Percentiles rank a stretch among this genome's conserved stretches.
These are phyloP conservation scores for Penicillium ochrochloron DNA, from an alignment of 495 filamentous ascomycete genomes.

Conservation along the genomic window DNA sequence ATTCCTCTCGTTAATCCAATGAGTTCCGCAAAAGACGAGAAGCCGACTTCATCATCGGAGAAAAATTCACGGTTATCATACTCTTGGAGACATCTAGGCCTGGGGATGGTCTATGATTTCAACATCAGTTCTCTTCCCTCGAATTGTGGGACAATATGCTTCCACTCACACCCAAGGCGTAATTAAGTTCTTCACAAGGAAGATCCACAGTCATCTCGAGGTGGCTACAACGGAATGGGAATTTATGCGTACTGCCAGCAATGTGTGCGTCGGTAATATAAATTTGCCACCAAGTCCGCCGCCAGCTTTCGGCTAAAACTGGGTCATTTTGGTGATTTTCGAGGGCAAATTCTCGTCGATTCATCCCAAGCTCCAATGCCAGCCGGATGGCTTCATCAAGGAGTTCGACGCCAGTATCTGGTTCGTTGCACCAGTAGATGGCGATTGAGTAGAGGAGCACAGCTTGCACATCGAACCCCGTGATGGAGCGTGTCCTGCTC, in stretches of 20 bases:
- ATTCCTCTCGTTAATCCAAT: conserved; percentile 1
- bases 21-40: neutral
- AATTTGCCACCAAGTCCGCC: conserved; percentile 39
- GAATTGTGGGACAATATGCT: neutral
- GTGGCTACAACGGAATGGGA: neutral
- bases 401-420: conserved; percentile 18
- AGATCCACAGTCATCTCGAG: neutral
- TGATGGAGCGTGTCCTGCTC: neutral
- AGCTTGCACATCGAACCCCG: conserved; percentile 31
- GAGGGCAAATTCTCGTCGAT: neutral
- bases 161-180: neutral
- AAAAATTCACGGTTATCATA: conserved; percentile 1
- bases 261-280: conserved; percentile 36
- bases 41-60: neutral
- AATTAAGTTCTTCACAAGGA: neutral
- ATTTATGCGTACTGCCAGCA: conserved; percentile 22
- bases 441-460: conserved; percentile 30
- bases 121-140: neutral
- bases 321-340: neutral
- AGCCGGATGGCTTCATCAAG: conserved; percentile 17
- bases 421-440: conserved; percentile 31
- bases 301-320: conserved; percentile 30
- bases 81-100: neutral
- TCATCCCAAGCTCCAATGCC: conserved; percentile 2
- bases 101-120: neutral